A percentile compares a stretch with the other conserved stretches of the same genome.
These are phyloP conservation scores for Allium fistulosum DNA, from an alignment of 106 monocot genomes.

Conservation along the genomic window DNA sequence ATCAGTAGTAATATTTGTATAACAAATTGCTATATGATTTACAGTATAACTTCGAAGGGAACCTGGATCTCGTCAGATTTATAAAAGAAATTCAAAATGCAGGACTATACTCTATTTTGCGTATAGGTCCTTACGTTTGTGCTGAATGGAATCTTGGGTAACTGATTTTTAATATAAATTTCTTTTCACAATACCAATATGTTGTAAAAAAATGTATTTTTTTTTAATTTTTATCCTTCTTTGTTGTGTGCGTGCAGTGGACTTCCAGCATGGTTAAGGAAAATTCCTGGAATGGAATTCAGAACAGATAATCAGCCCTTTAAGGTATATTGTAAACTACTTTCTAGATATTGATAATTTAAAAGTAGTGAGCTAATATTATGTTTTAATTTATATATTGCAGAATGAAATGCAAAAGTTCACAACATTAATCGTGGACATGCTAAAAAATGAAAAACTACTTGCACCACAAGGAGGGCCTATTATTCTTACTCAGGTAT, in stretches of 20 bases:
- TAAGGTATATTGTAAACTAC: slow-evolving; percentile 9
- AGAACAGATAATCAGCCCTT: slow-evolving; percentile 24
- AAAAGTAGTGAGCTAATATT: not conserved
- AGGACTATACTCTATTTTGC: slow-evolving; percentile 34
- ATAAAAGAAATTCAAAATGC: slow-evolving; percentile 30
- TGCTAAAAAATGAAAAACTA: slow-evolving; percentile 23
- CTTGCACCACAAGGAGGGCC: slow-evolving; percentile 51
- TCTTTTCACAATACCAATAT: not conserved
- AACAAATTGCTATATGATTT: not conserved
- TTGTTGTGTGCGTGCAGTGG: slow-evolving; percentile 19
- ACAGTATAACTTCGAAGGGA: slow-evolving; percentile 42
- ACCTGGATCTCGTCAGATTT: slow-evolving; percentile 33
- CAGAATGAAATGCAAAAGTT: slow-evolving; percentile 53
- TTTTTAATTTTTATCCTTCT: not conserved
- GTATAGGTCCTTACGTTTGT: slow-evolving; percentile 57
- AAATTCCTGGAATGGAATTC: slow-evolving; percentile 28
- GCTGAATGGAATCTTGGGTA: slow-evolving; percentile 61
- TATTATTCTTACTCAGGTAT: slow-evolving; percentile 51
- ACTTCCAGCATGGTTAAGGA: slow-evolving; percentile 35
- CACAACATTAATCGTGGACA: slow-evolving; percentile 30
- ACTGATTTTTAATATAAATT: not conserved
- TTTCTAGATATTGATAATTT: not conserved
- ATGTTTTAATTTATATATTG: not conserved
- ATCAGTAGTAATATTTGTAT: not conserved
- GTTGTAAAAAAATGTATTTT: not conserved